Conservation (phyloP, 176 grass and related monocot species). For the Eragrostis nindensis region DNA sequence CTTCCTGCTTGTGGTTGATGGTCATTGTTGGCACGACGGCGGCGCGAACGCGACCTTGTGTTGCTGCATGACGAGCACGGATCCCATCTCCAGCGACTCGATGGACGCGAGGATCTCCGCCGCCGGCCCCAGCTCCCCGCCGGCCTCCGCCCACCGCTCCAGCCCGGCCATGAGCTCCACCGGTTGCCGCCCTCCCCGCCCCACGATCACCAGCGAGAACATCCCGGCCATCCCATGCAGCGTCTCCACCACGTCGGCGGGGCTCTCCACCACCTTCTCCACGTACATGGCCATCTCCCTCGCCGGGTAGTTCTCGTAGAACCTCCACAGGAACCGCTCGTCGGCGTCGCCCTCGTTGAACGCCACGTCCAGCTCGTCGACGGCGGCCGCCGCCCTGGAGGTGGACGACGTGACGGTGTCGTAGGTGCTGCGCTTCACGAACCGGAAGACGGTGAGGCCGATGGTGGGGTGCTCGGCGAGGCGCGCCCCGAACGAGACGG, state of each 20-base stretch:
- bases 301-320: constrained; percentile 51
- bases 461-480: constrained; percentile 49
- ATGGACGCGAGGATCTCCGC: constrained; percentile 53
- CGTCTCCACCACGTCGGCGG: constrained; percentile 51
- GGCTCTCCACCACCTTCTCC: constrained; percentile 60
- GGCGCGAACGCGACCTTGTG: constrained; percentile 37
- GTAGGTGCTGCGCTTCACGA: constrained; percentile 61
- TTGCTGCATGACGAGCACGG: constrained; percentile 60
- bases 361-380: background rate
- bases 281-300: constrained; percentile 57
- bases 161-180: constrained; percentile 40
- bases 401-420: constrained; percentile 38
- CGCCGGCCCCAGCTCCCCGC: constrained; percentile 43
- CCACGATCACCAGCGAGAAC: constrained; percentile 57
- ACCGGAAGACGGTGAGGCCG: constrained; percentile 55
- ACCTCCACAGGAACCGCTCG: constrained; percentile 54
- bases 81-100: constrained; percentile 55
- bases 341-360: constrained; percentile 29
- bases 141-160: constrained; percentile 45
- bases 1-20: background rate
- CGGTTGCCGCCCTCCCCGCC: constrained; percentile 47
- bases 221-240: constrained; percentile 53
- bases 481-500: constrained; percentile 44
- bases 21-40: background rate
- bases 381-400: background rate